Percentiles rank a stretch among this genome's conserved stretches.
These are phyloP conservation scores for Casaregolazyma suthepensis DNA, from an alignment of 1,139 yeast species.

Conservation along the genomic window DNA sequence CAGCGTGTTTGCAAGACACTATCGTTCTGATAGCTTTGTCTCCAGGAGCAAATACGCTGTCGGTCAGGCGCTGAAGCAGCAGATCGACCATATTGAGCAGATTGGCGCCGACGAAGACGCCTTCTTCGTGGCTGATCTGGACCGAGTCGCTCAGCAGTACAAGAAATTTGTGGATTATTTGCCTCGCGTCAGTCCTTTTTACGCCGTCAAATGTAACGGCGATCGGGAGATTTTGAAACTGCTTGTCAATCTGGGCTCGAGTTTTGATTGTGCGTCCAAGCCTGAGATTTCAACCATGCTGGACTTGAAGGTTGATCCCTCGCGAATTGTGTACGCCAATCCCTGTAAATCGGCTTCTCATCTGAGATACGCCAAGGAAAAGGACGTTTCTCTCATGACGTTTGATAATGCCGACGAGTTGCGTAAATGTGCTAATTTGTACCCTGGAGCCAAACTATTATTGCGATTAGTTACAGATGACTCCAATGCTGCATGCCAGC, in stretches of 20 bases:
- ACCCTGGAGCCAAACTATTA: conserved; percentile 64
- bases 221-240: conserved; percentile 52
- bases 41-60: conserved; percentile 15
- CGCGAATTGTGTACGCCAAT: conserved; percentile 80
- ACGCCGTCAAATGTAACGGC: conserved; percentile 94
- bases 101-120: conserved; percentile 75
- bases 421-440: conserved; percentile 59
- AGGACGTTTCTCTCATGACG: conserved; percentile 65
- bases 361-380: conserved; percentile 58
- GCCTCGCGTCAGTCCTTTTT: conserved; percentile 76
- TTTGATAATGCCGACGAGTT: conserved; percentile 87
- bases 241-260: conserved; percentile 58
- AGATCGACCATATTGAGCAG: conserved; percentile 42
- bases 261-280: conserved; percentile 92
- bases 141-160: conserved; percentile 58
- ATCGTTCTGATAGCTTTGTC: neutral
- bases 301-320: conserved; percentile 54
- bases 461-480: conserved; percentile 89
- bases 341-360: conserved; percentile 87
- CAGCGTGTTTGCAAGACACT: neutral
- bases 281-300: conserved; percentile 70
- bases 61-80: conserved; percentile 22
- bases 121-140: conserved; percentile 83
- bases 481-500: conserved; percentile 76
- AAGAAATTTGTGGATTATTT: conserved; percentile 55